A percentile compares a stretch with the other conserved stretches of the same genome.
Conservation (phyloP, 1,284 basidiomycete species). For the Naganishia cerealis region DNA sequence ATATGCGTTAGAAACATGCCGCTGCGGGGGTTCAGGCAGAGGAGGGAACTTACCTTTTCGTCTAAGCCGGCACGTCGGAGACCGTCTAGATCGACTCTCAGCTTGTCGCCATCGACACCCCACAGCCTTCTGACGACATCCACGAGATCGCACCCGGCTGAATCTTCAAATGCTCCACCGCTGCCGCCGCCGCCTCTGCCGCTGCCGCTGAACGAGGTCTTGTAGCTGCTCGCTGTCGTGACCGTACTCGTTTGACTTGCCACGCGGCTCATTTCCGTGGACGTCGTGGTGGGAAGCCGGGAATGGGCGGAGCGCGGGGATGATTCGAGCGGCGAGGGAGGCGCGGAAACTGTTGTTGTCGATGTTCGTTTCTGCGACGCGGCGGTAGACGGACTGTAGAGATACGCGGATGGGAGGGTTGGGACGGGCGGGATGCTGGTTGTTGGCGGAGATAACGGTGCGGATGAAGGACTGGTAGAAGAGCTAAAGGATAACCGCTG, state of each 20-base stretch:
- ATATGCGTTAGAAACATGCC: too few species aligned
- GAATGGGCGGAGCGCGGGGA: constrained; percentile 3
- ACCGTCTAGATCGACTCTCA: constrained; percentile 44
- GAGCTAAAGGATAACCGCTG: constrained; percentile 12
- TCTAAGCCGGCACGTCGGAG: constrained; percentile 40
- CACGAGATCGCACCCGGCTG: constrained; percentile 20
- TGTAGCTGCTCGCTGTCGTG: background rate
- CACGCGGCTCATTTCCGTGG: constrained; percentile 15
- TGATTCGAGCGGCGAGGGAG: background rate
- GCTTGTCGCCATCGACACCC: constrained; percentile 39
- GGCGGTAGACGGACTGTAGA: background rate
- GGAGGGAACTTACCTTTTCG: constrained; percentile 43
- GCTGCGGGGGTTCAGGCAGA: too few species aligned
- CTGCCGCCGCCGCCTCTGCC: too few species aligned
- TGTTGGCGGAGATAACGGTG: background rate
- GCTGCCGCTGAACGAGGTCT: background rate
- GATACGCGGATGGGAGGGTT: constrained; percentile 12
- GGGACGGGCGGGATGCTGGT: constrained; percentile 10
- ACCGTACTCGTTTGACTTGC: constrained; percentile 5
- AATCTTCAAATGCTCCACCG: constrained; percentile 8
- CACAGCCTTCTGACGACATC: constrained; percentile 40
- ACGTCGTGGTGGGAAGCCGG: background rate
- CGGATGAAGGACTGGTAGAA: background rate
- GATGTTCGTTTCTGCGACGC: background rate
- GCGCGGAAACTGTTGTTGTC: background rate